phyloP scores from a whole-genome alignment of 345 rosid genomes.

The Eucalyptus leucophloia region DNA sequence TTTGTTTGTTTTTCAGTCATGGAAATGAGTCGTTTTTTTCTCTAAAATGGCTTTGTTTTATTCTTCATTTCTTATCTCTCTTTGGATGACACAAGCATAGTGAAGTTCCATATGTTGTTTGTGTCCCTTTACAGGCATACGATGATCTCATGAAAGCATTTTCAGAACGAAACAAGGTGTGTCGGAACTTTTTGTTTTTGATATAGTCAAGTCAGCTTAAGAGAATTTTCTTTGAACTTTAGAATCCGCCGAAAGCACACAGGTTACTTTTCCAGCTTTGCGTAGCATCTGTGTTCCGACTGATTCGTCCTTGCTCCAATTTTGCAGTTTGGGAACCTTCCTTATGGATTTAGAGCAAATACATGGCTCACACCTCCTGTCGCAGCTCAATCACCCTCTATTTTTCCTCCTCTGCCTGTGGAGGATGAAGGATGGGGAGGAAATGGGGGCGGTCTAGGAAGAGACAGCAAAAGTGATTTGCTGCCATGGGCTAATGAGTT shows the following conservation, averaged over 20 bases:
- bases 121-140: slow-evolving; percentile 52
- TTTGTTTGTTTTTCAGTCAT: not conserved
- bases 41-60: not conserved
- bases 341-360: slow-evolving; percentile 95
- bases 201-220: not conserved
- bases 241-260: not conserved
- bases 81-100: not conserved
- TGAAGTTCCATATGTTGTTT: not conserved
- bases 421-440: slow-evolving; percentile 97
- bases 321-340: slow-evolving; percentile 94
- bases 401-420: slow-evolving; percentile 61
- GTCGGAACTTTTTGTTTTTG: not conserved
- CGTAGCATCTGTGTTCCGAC: not conserved
- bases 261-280: not conserved
- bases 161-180: slow-evolving; percentile 87
- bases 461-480: slow-evolving; percentile 63
- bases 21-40: not conserved
- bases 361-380: slow-evolving; percentile 91
- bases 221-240: not conserved
- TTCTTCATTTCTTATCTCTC: not conserved
- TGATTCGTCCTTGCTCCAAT: not conserved
- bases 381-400: slow-evolving; percentile 62
- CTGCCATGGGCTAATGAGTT: slow-evolving; percentile 85
- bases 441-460: slow-evolving; percentile 88
- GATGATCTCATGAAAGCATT: slow-evolving; percentile 83